Base-by-base conservation (phyloP, 805 yeast genomes). In the Candida cerambycidarum region DNA sequence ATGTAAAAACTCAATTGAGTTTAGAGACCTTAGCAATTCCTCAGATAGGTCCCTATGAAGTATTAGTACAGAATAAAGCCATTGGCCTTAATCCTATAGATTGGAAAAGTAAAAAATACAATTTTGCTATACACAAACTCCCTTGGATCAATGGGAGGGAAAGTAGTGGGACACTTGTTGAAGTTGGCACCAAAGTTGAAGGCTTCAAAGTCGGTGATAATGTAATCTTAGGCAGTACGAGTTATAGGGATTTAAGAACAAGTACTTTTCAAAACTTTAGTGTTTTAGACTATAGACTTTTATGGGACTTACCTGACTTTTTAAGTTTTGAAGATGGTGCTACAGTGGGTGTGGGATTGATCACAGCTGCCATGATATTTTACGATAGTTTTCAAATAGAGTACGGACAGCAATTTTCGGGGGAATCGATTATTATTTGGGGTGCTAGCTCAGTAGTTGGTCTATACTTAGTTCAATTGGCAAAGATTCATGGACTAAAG, bases 361-460 rank as follows among this genome's bases (percentile, higher is more conserved):
- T 73, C 3, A 73, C 78, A 9, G 74, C 78, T 9, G 65, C 60
- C 1, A 45, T 56, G 9, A 44, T 59, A 19, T 48, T 59, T 13
- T 56, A 52, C 41, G 49, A 56, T 18, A 48, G 58, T 27, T 58
- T 59, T 32, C 42, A 39, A 3, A 45, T 56, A 11, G 46, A 38
- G 12, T 39, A 50, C 9, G 29, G 13, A 3, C 41, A 31, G 4
- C 17, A 19, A 6, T 25, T 15, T 10, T 17, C 32, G 10, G 42
- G 35, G 32, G 55, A 52, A 11, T 50, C 60, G 23, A 41, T 69
- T 10, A 43, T 70, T 5, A 58, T 73, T n/a, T 73, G 78, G 78
- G 78, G 78, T 29, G 78, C 75, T 3, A 63, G 74, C 5, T 69
- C 76, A 17, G 73, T 71, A 29, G 77, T 73, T 33, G 78, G 77